Percentiles rank a stretch among this genome's conserved stretches.
These are phyloP conservation scores for Leccinum obscurum DNA, from an alignment of 768 basidiomycete genomes.

Conservation along the genomic window DNA sequence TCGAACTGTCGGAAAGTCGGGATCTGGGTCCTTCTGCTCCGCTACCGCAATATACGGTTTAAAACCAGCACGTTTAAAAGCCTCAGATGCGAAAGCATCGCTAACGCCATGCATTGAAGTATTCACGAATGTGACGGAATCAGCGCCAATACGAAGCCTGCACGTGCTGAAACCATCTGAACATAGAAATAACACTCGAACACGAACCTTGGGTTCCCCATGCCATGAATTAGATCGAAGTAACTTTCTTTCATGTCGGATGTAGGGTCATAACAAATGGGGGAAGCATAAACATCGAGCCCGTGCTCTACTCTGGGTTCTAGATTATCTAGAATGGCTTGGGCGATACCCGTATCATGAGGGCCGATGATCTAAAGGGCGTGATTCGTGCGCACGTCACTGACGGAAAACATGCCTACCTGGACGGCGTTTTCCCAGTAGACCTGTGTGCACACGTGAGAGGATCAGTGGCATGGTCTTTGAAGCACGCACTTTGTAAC, in stretches of 20 bases:
- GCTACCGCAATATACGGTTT: slow-evolving; percentile 57
- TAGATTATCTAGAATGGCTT: slow-evolving; percentile 60
- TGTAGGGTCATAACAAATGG: slow-evolving; percentile 56
- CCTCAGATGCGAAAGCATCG: slow-evolving; percentile 56
- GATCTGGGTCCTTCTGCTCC: slow-evolving; percentile 73
- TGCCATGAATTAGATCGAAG: slow-evolving; percentile 40
- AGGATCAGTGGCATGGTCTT: background rate
- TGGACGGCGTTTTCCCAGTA: slow-evolving; percentile 91
- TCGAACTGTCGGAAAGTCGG: slow-evolving; percentile 80
- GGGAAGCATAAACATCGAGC: slow-evolving; percentile 37
- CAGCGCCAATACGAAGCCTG: slow-evolving; percentile 12
- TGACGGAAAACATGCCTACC: slow-evolving; percentile 37
- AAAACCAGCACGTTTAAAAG: slow-evolving; percentile 62
- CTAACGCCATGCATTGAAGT: slow-evolving; percentile 93
- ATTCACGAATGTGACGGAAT: slow-evolving; percentile 65
- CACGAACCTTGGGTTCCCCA: slow-evolving; percentile 22
- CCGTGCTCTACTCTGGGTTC: slow-evolving; percentile 49
- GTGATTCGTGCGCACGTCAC: background rate
- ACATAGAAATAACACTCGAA: background rate
- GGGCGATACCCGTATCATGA: slow-evolving; percentile 77
- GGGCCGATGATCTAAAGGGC: slow-evolving; percentile 72
- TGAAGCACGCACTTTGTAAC: slow-evolving; percentile 63
- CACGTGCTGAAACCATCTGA: background rate
- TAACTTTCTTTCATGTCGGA: slow-evolving; percentile 60
- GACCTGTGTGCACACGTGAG: slow-evolving; percentile 47